Evolutionary conservation across 257 asterid genomes (phyloP), one percentile per base, ranked within the genome.

Genomic region (Paulownia fortunei): DNA sequence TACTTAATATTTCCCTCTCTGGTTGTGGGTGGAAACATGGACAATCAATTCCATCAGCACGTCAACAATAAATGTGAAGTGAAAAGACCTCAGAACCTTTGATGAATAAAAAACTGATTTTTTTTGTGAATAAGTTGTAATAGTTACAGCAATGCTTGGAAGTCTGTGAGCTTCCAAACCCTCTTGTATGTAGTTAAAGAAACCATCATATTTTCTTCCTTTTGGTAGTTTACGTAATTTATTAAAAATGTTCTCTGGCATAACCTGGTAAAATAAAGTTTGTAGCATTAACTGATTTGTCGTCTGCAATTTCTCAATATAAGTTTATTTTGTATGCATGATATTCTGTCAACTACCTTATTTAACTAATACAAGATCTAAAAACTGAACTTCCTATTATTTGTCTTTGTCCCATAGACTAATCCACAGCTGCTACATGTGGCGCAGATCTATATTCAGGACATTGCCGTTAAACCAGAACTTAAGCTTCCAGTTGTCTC

Each of bases 391-490:
- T 34, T 56, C 42, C 41, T 41, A 13, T 70, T 81, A 32, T 72
- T 37, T 59, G 34, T 54, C 23, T 61, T 79, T 16, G 13, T 30
- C 37, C 52, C 54, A 46, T 76, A 26, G 32, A 64, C 76, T 80
- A 66, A 82, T 77, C 69, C 34, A 39, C 47, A 8, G 69, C 66
- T 78, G 76, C 78, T 51, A 73, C 80, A 27, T 66, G 51, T 75
- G 67, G 42, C n/a, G 69, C 98, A 94, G 99, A 77, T 94, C 76
- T 94, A 91, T 86, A 46, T 90, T 74, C 96, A 92, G 88, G 92
- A 89, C 64, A 58, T 68, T 77, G 79, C 65, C 55, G 86, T 59
- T 76, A 85, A 83, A 52, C 78, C 95, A 63, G 94, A 91, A 78
- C 93, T 91, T 77, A 87, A 84, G 87, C 84, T 94, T 78, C 83